Conservation (phyloP, 2,329 filamentous ascomycete genomes). For the Diplocarpon rosae region DNA sequence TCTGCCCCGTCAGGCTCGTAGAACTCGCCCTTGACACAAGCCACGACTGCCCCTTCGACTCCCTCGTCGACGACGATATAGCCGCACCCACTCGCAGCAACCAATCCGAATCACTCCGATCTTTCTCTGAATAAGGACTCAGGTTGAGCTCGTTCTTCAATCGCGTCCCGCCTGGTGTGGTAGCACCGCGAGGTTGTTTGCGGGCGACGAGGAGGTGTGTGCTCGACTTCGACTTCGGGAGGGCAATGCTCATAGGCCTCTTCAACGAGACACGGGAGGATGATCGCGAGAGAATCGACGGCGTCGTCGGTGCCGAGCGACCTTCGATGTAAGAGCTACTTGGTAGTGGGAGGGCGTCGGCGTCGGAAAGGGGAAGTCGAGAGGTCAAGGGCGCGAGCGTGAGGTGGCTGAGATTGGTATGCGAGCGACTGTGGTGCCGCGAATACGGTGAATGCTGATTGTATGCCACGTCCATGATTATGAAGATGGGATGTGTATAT, state of each 20-base stretch:
- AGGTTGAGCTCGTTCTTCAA: conserved; percentile 14
- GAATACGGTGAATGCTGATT: conserved; percentile 47
- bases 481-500: background rate
- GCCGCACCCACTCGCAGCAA: conserved; percentile 51
- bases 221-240: conserved; percentile 53
- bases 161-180: conserved; percentile 18
- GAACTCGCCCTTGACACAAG: conserved; percentile 54
- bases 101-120: conserved; percentile 50
- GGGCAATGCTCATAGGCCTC: conserved; percentile 21
- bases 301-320: conserved; percentile 53
- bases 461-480: conserved; percentile 47
- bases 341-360: conserved; percentile 32
- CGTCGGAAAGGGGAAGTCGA: conserved; percentile 46
- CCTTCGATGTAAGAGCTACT: conserved; percentile 47
- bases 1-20: conserved; percentile 45
- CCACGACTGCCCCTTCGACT: conserved; percentile 60
- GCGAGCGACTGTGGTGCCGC: conserved; percentile 47
- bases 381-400: conserved; percentile 54
- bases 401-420: conserved; percentile 47
- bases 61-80: conserved; percentile 49
- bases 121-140: conserved; percentile 24
- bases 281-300: conserved; percentile 48
- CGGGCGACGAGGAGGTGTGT: conserved; percentile 36
- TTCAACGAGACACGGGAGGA: conserved; percentile 39
- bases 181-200: conserved; percentile 20